Conservation (phyloP, 148 eudicot species). For the Camellia japonica region DNA sequence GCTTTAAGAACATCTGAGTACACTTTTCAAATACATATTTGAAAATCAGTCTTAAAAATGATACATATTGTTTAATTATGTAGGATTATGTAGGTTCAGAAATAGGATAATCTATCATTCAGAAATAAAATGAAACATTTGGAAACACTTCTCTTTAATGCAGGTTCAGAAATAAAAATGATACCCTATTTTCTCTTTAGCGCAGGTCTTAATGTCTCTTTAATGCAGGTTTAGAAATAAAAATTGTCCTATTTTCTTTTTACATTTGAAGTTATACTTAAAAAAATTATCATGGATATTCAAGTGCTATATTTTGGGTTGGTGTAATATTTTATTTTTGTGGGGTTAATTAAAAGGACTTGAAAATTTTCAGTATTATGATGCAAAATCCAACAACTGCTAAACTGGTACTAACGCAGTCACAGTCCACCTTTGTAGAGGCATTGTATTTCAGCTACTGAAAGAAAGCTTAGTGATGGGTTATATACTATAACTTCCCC, state of each 20-base stretch:
- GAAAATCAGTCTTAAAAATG: too few species aligned
- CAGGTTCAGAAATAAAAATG: too few species aligned
- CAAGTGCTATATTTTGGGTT: background rate
- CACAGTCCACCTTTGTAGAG: background rate
- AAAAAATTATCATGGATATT: background rate
- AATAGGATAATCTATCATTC: too few species aligned
- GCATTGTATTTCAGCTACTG: background rate
- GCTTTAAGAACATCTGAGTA: too few species aligned
- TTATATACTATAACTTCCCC: background rate
- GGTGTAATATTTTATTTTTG: background rate
- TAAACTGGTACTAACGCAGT: background rate
- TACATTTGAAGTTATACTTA: background rate
- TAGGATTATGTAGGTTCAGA: too few species aligned
- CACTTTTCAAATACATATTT: too few species aligned
- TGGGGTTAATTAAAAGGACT: background rate
- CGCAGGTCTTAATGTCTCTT: background rate
- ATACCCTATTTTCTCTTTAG: too few species aligned
- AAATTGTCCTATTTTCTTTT: background rate
- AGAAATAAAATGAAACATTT: too few species aligned
- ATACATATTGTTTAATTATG: too few species aligned
- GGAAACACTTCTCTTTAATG: too few species aligned
- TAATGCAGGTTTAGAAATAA: background rate
- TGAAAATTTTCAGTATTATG: background rate
- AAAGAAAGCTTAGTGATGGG: background rate
- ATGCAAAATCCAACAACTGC: background rate